Evolutionary conservation across 768 basidiomycete genomes (phyloP), one percentile per base, ranked within the genome.

Genomic region (Basidioascus undulatus): DNA sequence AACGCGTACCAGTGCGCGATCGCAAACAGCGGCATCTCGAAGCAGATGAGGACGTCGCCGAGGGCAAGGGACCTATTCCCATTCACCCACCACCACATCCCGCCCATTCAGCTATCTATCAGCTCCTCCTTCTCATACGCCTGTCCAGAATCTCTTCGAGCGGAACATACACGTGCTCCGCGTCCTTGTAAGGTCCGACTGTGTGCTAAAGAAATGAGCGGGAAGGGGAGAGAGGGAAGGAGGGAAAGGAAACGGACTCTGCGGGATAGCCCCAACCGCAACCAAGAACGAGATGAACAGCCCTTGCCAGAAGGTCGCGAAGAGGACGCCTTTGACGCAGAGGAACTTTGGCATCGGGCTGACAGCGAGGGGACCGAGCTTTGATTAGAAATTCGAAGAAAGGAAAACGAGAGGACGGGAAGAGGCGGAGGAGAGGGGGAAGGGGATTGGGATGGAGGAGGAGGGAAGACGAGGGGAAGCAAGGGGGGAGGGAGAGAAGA

Each of bases 241-340:
- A 11, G 31, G 9, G 40, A 21, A 12, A 3, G 12, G 15, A 37
- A 21, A 37, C 58, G 42, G 18, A 61, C 61, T 69, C 37, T 65
- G 67, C 27, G 63, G 72, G 55, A 96, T 80, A 37, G 64, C 67
- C 8, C 74, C 68, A 0, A 76, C 65, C 2, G 83, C 77, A 35
- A 87, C 89, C n/a, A 94, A 67, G 51, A 80, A 68, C 24, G 84
- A 86, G 37, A 98, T 69, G 35, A 53, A 69, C 37, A 89, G 69
- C 18, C 78, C 72, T 56, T 98, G 92, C 92, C 92, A 98, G 62
- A 98, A 98, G 2, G 81, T 86, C 59, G 92, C 89, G 66, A 94
- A 94, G 18, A 98, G 66, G 49, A 98, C 84, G 34, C 89, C 89
- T 56, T 98, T 98, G 49, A 98, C 86, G 55, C 86, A 98, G 21